Base-by-base conservation (phyloP, 345 rosid species). In the Geranium brycei region DNA sequence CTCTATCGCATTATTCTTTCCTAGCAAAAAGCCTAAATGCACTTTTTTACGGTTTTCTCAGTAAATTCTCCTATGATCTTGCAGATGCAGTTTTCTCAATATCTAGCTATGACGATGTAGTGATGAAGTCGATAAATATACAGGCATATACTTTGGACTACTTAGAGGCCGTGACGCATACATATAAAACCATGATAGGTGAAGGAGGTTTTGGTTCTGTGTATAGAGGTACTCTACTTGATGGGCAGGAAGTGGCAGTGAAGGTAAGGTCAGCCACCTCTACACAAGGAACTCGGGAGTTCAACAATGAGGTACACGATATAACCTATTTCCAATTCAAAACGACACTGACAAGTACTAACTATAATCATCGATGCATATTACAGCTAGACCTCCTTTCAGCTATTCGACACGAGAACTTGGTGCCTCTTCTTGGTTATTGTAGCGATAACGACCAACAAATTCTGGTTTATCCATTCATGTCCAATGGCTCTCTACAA, bases 401-500 rank as follows among this genome's bases (percentile, higher is more conserved):
- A n/a, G 79, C 80, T 17, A 78, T 83, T 51, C 75, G 71, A 59
- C 87, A 86, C 66, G 87, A 84, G 64, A 84, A 82, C 62, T 70
- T 86, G 68, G 87, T 86, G 53, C 89, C 87, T 60, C 85, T 86
- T 69, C 78, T 86, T 38, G 92, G 92, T 68, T 82, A 74, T 61
- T 86, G 87, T 35, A 64, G 79, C 15, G 92, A 86, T 66, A 77
- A 79, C 56, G 92, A 86, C 58, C 89, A 86, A 62, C 92, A 83
- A 72, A 86, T 82, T 19, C 83, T 86, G 12, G 83, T 86, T 47
- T 86, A 86, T 72, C 87, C 87, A 53, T 83, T 82, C 56, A 86
- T 86, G 89, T 83, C 87, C 57, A 82, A 83, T 75, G 92, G 92
- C 65, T 83, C 92, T 63, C 76, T 82, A 56, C 87, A 80, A 69